Conservation (phyloP, 257 asterid species). For the Petrea volubilis region DNA sequence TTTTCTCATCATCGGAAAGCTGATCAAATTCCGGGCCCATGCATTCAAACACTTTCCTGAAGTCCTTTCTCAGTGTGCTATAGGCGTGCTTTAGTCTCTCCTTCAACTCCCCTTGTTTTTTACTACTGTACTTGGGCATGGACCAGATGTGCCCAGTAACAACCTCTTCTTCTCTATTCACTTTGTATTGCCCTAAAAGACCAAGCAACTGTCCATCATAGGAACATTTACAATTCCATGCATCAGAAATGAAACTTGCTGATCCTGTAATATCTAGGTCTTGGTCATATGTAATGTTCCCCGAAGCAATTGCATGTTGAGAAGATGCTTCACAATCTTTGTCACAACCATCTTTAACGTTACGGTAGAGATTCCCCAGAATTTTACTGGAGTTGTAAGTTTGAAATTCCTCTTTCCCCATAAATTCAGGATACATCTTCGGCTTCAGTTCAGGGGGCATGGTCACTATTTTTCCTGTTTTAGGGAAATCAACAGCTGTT, state of each 20-base stretch:
- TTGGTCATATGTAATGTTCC: slow-evolving; percentile 47
- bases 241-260: slow-evolving; percentile 44
- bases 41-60: slow-evolving; percentile 67
- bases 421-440: slow-evolving; percentile 79
- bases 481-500: slow-evolving; percentile 87
- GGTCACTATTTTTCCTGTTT: slow-evolving; percentile 73
- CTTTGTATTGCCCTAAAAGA: slow-evolving; percentile 81
- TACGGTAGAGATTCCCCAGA: slow-evolving; percentile 79
- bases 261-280: slow-evolving; percentile 68
- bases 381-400: slow-evolving; percentile 62
- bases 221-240: slow-evolving; percentile 68
- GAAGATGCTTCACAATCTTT: slow-evolving; percentile 38
- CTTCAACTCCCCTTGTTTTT: slow-evolving; percentile 74
- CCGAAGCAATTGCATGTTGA: slow-evolving; percentile 24
- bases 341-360: slow-evolving; percentile 44
- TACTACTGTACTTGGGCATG: slow-evolving; percentile 69
- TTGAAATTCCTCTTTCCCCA: slow-evolving; percentile 79
- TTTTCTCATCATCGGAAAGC: slow-evolving; percentile 62
- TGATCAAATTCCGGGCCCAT: slow-evolving; percentile 49
- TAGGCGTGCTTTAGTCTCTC: slow-evolving; percentile 88
- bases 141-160: slow-evolving; percentile 95
- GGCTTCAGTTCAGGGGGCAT: slow-evolving; percentile 73
- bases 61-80: slow-evolving; percentile 62
- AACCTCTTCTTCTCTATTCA: slow-evolving; percentile 77
- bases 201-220: slow-evolving; percentile 74